Evolutionary conservation across 208 protist species (phyloP), one percentile per base, ranked within the genome.

Genomic region (Trypanosomatidae sp.): DNA sequence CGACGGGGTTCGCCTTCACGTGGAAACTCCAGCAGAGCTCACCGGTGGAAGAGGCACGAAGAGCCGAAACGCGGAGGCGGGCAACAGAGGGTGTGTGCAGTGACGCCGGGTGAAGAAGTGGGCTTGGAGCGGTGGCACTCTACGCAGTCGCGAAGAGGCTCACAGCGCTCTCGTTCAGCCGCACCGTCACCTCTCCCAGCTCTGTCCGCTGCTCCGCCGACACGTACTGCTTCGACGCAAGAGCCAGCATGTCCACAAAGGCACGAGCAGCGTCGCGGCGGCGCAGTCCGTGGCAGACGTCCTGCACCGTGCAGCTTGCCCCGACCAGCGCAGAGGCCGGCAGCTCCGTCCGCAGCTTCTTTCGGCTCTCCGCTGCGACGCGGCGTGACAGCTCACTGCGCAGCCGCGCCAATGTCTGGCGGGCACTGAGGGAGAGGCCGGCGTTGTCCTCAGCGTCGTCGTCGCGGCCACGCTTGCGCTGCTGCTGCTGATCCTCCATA

Each of bases 241-340:
- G 72, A 13, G 85, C 77, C 1, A 97, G 77, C 15, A 97, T 66
- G 71, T 93, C 91, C 43, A 94, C 92, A 77, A 97, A 97, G 9
- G 84, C 67, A 1, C 91, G 84, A 2, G 92, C 92, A 17, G 87
- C 91, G 36, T 94, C 89, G 13, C 87, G 87, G 9, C 89, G 84
- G 50, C 75, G 82, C 62, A 94, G 72, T 28, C 74, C 82, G 22
- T 71, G 47, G 71, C 83, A 85, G 10, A 95, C 69, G 3, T 84
- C 81, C 12, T 80, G 73, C 55, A 96, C 66, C 47, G 71, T 44
- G 74, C 89, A 93, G 15, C 64, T 68, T 22, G 62, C n/a, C n/a
- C n/a, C n/a, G n/a, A n/a, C n/a, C n/a, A n/a, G n/a, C n/a, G n/a
- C n/a, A 33, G 69, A 30, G 25, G 52, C 46, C 0, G 73, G 47